phyloP scores from a whole-genome alignment of 1,139 yeast species.

The Yamadazyma taylorii region DNA sequence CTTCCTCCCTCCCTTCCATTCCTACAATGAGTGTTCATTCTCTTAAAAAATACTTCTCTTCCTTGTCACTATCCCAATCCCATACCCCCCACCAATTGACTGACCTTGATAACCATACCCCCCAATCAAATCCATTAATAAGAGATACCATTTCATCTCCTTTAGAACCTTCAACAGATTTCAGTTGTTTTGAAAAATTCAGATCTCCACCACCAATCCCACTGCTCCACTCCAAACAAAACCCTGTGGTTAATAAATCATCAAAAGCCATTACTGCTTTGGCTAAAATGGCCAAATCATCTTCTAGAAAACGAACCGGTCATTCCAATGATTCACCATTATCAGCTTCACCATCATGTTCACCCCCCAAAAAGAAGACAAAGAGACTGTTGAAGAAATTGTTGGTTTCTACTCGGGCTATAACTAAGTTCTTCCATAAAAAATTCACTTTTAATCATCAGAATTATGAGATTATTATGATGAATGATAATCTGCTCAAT shows the following conservation, averaged over 20 bases:
- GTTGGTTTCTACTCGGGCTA: neutral
- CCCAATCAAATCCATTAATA: conserved; percentile 2
- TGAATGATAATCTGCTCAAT: neutral
- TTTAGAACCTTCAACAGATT: neutral
- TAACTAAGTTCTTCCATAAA: neutral
- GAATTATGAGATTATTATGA: neutral
- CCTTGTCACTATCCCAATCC: conserved; percentile 3
- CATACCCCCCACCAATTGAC: conserved; percentile 8
- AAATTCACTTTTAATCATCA: neutral
- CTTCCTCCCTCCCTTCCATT: too few species aligned
- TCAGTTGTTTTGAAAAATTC: neutral
- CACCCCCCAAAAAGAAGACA: neutral
- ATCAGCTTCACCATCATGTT: neutral
- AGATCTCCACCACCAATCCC: conserved; percentile 1
- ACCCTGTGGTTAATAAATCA: neutral
- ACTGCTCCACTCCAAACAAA: neutral
- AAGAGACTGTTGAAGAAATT: neutral
- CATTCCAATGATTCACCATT: too few species aligned
- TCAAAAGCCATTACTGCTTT: neutral
- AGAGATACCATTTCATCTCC: conserved; percentile 2
- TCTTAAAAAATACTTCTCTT: conserved; percentile 9
- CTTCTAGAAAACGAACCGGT: neutral
- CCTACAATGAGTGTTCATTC: conserved; percentile 3
- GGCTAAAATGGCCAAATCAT: neutral
- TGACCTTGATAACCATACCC: conserved; percentile 7